Base-by-base conservation (phyloP, 1,284 basidiomycete species). In the Malassezia restricta region DNA sequence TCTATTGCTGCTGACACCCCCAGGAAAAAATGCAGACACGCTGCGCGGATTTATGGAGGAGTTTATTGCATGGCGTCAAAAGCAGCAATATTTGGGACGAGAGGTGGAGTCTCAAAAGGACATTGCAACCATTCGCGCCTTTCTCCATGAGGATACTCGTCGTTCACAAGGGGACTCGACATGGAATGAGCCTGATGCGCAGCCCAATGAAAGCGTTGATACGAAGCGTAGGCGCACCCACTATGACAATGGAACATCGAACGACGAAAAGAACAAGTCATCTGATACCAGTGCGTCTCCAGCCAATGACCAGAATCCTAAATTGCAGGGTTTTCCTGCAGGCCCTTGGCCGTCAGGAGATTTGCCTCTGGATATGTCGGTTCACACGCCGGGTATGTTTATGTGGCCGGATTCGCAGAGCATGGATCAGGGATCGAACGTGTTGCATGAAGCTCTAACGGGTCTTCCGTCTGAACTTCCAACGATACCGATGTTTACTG, bases 1-100 rank as follows among this genome's bases (percentile, higher is more conserved):
- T 9, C 54, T 64, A 3, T 47, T 66, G 9, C 58, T 71, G 24
- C 59, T 69, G 48, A 59, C 61, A 12, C 67, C 68, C 1, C 45
- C 51, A 9, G 61, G 57, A 2, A 37, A 47, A 12, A 50, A 69
- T 30, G 61, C 62, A 15, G 53, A 52, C n/a, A 54, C 53, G 31
- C 46, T 68, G 28, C 53, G 57, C n/a, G 47, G 45, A 5, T 62
- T 63, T 37, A 43, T 54, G 46, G 40, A 49, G 27, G 51, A 54
- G 12, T 54, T 48, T 15, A 37, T 54, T 30, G 40, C 32, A 3
- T 44, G 51, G 40, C 46, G 47, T 15, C 24, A 24, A 15, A 37
- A 40, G 6, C 40, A 40, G 29, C 37, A 29, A 2, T 30, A 28
- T 5, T 12, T 14, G 29, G 37, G 31, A 3, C 28, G 32, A 3